Evolutionary conservation across 495 filamentous ascomycete genomes (phyloP).

Genomic region (Podospora didyma): DNA sequence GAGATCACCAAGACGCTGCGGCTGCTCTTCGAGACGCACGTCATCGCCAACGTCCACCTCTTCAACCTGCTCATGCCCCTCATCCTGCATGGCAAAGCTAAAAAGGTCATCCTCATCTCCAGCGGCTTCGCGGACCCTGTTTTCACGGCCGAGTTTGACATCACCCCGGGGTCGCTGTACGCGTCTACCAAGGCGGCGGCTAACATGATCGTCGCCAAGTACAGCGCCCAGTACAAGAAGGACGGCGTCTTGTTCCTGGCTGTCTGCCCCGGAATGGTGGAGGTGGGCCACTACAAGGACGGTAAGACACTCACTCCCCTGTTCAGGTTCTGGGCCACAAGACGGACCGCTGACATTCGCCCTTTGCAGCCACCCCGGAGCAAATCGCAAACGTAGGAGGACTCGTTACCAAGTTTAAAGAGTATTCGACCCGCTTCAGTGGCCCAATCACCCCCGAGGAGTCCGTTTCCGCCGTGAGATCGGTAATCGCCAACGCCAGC

Average conservation of each 20-base stretch:
- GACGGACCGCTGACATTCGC: neutral
- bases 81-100: constrained; percentile 41
- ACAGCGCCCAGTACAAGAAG: constrained; percentile 46
- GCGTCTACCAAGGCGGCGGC: constrained; percentile 40
- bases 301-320: constrained; percentile 12
- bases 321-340: neutral
- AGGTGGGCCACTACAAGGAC: constrained; percentile 27
- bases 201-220: constrained; percentile 44
- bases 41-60: constrained; percentile 48
- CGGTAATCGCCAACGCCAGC: constrained; percentile 39
- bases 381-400: constrained; percentile 24
- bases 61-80: constrained; percentile 52
- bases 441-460: constrained; percentile 41
- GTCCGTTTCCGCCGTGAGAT: constrained; percentile 36
- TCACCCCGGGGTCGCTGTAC: constrained; percentile 25
- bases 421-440: constrained; percentile 48
- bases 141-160: constrained; percentile 18
- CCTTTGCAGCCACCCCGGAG: constrained; percentile 33
- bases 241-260: constrained; percentile 50
- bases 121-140: constrained; percentile 43
- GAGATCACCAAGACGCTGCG: constrained; percentile 19
- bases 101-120: constrained; percentile 54
- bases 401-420: constrained; percentile 33
- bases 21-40: constrained; percentile 42
- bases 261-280: constrained; percentile 47